phyloP scores from a whole-genome alignment of 257 asterid genomes.

The Linaria vulgaris region DNA sequence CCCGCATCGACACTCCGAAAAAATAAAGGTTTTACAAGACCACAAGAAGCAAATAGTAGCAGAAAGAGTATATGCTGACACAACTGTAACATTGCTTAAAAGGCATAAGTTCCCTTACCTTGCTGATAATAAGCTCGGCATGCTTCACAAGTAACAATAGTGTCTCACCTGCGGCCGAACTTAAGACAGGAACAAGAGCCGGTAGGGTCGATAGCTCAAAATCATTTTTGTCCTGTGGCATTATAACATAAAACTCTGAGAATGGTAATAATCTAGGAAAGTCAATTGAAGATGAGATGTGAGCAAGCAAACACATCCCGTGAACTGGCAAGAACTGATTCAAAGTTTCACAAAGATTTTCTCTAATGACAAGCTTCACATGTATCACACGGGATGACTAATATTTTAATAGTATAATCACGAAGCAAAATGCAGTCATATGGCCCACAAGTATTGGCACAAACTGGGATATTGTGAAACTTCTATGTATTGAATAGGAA shows the following conservation, averaged over 20 bases:
- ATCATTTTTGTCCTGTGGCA: constrained; percentile 86
- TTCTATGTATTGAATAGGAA: constrained; percentile 18
- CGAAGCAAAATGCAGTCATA: constrained; percentile 11
- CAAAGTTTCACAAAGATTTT: constrained; percentile 3
- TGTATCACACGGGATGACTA: constrained; percentile 20
- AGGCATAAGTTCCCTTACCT: constrained; percentile 48
- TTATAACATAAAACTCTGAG: constrained; percentile 21
- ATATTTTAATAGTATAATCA: too few species aligned
- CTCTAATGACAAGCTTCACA: constrained; percentile 1
- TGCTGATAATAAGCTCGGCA: constrained; percentile 86
- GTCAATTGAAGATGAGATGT: constrained; percentile 6
- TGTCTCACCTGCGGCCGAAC: constrained; percentile 93
- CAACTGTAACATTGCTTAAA: not conserved
- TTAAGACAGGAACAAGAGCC: constrained; percentile 94
- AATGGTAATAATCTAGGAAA: constrained; percentile 8
- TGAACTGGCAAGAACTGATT: not conserved
- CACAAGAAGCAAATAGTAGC: not conserved
- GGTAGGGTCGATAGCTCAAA: constrained; percentile 93
- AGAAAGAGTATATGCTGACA: not conserved
- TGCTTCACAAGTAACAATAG: constrained; percentile 90
- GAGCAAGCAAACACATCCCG: constrained; percentile 8
- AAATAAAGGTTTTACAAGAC: too few species aligned
- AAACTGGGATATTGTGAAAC: not conserved
- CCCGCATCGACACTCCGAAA: too few species aligned
- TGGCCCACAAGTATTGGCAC: not conserved